Base-by-base conservation (phyloP, 352 stramenopile genomes). In the Thraustochytrium sp. region DNA sequence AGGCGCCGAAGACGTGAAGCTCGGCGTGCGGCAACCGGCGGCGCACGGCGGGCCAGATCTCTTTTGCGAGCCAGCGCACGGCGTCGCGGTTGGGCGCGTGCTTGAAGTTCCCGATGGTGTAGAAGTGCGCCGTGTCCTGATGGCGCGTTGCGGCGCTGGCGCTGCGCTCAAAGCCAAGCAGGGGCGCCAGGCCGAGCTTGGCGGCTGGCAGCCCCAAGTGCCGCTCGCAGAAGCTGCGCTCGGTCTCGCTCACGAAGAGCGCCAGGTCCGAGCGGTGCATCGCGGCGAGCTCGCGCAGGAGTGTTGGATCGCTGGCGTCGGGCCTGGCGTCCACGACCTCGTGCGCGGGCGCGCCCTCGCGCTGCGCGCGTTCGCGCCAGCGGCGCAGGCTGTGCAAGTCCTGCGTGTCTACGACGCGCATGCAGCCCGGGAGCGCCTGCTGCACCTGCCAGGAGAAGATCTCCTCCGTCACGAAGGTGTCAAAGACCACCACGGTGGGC, bases 91-190 rank as follows among this genome's bases (percentile, higher is more conserved):
- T 98, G 0, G 94, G 94, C 1, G 87, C 61, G 80, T 98, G 94
- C 83, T 94, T 94, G 83, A 97, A 97, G 78, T 92, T 96, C 3
- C 94, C 94, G 37, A 96, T 93, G 5, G 92, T 92, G n/a, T 95
- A 77, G 83, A 89, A 91, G 53, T 90, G 56, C 21, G 40, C 31
- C 49, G 86, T 87, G 1, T 87, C 80, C 2, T 87, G 92, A 16
- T 36, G 53, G 5, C 11, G 51, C 56, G 40, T 54, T 34, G 85
- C 89, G 77, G 89, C 48, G 31, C 34, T 1, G 0, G 53, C 31
- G 36, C 13, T 8, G 42, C 31, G 44, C 8, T 23, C 46, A 44
- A 62, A 44, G 1, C 82, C 64, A 3, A 76, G 40, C 61, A 85
- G 29, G 2, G 77, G 82, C 31, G 82, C 53, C 3, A 59, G 55